These are phyloP conservation scores for Hyphodiscus sp. DNA, from an alignment of 2,329 filamentous ascomycete genomes.

Conservation along the genomic window DNA sequence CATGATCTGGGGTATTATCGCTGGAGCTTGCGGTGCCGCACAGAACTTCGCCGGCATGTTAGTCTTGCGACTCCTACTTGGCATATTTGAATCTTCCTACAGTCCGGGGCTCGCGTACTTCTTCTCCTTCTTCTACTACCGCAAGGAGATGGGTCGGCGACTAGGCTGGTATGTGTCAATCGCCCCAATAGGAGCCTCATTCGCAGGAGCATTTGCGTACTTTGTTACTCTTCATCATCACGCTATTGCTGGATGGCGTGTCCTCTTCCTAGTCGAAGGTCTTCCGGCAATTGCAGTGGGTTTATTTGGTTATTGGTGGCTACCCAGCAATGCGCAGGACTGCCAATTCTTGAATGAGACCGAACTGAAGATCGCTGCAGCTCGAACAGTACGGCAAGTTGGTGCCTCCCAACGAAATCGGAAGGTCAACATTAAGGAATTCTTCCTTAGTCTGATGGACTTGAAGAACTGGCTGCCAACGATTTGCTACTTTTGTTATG, in stretches of 20 bases:
- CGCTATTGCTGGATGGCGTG: constrained; percentile 51
- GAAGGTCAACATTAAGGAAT: constrained; percentile 39
- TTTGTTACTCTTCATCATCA: constrained; percentile 57
- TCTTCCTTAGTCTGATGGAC: constrained; percentile 38
- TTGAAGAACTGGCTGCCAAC: constrained; percentile 29
- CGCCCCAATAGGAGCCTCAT: constrained; percentile 61
- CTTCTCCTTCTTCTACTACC: constrained; percentile 39
- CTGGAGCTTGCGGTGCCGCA: constrained; percentile 39
- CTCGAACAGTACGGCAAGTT: constrained; percentile 44
- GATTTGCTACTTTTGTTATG: constrained; percentile 53
- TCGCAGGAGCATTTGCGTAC: constrained; percentile 61
- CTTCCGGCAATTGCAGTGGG: constrained; percentile 52
- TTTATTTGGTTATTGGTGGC: constrained; percentile 45
- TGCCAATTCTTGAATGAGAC: constrained; percentile 39
- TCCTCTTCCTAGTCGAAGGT: constrained; percentile 60
- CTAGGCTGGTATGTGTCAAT: constrained; percentile 61
- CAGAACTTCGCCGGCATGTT: constrained; percentile 34
- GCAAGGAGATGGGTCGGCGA: constrained; percentile 59
- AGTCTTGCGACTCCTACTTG: constrained; percentile 31
- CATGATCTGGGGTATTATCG: constrained; percentile 25
- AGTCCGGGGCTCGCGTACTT: constrained; percentile 32
- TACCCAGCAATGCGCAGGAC: constrained; percentile 44
- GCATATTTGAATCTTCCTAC: constrained; percentile 30
- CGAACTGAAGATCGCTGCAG: constrained; percentile 44
- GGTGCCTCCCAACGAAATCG: constrained; percentile 42